phyloP scores from a whole-genome alignment of 2,329 filamentous ascomycete species.

The Fusarium nodosum region DNA sequence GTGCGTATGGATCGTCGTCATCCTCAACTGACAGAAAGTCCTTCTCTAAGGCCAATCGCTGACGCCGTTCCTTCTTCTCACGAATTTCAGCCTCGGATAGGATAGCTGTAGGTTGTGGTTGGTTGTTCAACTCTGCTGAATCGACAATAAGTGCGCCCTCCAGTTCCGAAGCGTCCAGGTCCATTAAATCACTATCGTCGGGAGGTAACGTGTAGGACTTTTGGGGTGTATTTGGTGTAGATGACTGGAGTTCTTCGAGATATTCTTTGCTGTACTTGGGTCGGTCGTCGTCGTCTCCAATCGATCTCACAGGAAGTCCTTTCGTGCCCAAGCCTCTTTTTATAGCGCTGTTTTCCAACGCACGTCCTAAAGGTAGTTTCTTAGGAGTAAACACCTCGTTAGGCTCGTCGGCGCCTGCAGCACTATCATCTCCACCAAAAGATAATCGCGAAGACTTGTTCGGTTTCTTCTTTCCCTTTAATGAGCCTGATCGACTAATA shows the following conservation, averaged over 20 bases:
- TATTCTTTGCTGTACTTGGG: slow-evolving; percentile 90
- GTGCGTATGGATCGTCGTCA: slow-evolving; percentile 61
- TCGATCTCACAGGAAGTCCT: slow-evolving; percentile 68
- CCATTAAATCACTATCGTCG: slow-evolving; percentile 65
- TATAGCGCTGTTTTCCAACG: slow-evolving; percentile 75
- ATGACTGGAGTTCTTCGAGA: slow-evolving; percentile 85
- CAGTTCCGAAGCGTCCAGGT: slow-evolving; percentile 70
- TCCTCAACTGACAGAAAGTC: slow-evolving; percentile 76
- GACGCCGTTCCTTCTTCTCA: slow-evolving; percentile 90
- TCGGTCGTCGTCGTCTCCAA: slow-evolving; percentile 73
- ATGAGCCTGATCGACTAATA: slow-evolving; percentile 61
- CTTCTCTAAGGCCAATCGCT: slow-evolving; percentile 79
- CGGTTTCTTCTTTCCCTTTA: slow-evolving; percentile 75
- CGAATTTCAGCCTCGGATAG: slow-evolving; percentile 87
- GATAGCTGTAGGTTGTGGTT: slow-evolving; percentile 65
- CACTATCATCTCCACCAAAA: slow-evolving; percentile 73
- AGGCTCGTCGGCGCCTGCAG: slow-evolving; percentile 65
- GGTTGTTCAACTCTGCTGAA: slow-evolving; percentile 51
- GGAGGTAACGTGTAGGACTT: slow-evolving; percentile 64
- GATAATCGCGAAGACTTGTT: slow-evolving; percentile 75
- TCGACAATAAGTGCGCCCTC: slow-evolving; percentile 76
- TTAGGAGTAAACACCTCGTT: slow-evolving; percentile 71
- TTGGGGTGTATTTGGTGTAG: slow-evolving; percentile 85
- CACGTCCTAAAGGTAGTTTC: slow-evolving; percentile 74
- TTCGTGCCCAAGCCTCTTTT: slow-evolving; percentile 65